phyloP scores from a whole-genome alignment of 306 rosid genomes.

The Luffa aegyptiaca region DNA sequence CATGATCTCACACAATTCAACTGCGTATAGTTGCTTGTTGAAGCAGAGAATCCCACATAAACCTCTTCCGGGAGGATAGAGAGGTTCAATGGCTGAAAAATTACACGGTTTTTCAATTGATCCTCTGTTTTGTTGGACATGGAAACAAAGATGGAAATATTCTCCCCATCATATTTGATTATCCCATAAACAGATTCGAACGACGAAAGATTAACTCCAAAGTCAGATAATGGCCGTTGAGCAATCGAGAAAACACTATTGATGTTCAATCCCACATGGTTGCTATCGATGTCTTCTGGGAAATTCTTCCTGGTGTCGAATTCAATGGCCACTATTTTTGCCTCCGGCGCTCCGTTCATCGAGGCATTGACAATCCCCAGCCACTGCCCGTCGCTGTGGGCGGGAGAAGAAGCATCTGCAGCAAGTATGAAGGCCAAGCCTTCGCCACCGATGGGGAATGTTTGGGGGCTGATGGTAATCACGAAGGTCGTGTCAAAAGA shows the following conservation, averaged over 20 bases:
- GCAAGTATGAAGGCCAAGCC: conserved; percentile 33
- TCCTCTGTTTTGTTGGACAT: conserved; percentile 1
- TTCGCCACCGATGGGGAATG: conserved; percentile 14
- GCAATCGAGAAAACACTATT: conserved; percentile 35
- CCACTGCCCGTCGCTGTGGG: conserved; percentile 24
- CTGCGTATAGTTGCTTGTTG: conserved; percentile 44
- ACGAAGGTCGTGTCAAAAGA: conserved; percentile 25
- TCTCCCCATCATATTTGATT: conserved; percentile 23
- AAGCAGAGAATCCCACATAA: conserved; percentile 56
- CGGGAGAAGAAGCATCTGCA: neutral
- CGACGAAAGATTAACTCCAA: conserved; percentile 20
- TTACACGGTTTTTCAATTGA: conserved; percentile 1
- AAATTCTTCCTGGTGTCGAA: conserved; percentile 57
- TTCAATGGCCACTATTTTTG: conserved; percentile 45
- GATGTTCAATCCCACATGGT: conserved; percentile 55
- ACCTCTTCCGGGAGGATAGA: conserved; percentile 34
- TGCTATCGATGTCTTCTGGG: conserved; percentile 31
- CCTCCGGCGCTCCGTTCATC: conserved; percentile 36
- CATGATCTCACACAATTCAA: conserved; percentile 43
- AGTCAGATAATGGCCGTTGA: conserved; percentile 18
- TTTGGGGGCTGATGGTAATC: conserved; percentile 7
- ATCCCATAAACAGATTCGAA: neutral
- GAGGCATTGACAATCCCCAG: conserved; percentile 25
- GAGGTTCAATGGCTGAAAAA: conserved; percentile 21
- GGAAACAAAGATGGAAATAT: conserved; percentile 14